These are phyloP conservation scores for Curvularia lunata DNA, from an alignment of 2,329 filamentous ascomycete species.

Conservation along the genomic window DNA sequence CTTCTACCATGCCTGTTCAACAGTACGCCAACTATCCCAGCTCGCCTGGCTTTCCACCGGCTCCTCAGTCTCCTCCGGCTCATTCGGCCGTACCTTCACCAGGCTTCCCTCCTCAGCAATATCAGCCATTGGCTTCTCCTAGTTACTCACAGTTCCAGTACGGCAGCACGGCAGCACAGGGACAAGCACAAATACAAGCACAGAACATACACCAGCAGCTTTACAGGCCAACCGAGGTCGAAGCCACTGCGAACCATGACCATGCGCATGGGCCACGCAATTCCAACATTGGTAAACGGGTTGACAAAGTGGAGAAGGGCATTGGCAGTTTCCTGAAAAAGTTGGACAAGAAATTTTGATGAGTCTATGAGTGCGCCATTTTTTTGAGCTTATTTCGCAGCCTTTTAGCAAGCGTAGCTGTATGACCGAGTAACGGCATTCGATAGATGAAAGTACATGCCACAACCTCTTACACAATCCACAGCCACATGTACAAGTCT, in stretches of 20 bases:
- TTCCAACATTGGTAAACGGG: constrained; percentile 68
- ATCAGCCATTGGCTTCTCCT: constrained; percentile 45
- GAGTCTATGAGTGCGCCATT: not conserved
- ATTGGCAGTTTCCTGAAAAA: constrained; percentile 76
- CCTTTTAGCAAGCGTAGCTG: constrained; percentile 23
- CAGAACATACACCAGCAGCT: constrained; percentile 71
- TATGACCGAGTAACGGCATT: constrained; percentile 6
- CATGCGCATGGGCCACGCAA: constrained; percentile 33
- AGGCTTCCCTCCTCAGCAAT: constrained; percentile 46
- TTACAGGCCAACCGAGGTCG: constrained; percentile 71
- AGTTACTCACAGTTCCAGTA: constrained; percentile 65
- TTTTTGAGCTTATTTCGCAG: constrained; percentile 12
- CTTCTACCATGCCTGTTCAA: constrained; percentile 40
- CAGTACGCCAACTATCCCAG: constrained; percentile 51
- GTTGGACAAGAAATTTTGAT: constrained; percentile 73
- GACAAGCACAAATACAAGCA: constrained; percentile 23
- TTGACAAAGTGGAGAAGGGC: constrained; percentile 71
- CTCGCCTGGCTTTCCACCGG: constrained; percentile 39
- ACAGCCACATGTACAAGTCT: not conserved
- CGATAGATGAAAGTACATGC: not conserved
- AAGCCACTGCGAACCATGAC: constrained; percentile 49
- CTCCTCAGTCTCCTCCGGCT: constrained; percentile 36
- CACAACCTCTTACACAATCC: not conserved
- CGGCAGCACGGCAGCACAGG: constrained; percentile 38
- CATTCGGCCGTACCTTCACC: constrained; percentile 50